Evolutionary conservation across 768 basidiomycete species (phyloP).

Genomic region (Leucosporidium creatinivorum): DNA sequence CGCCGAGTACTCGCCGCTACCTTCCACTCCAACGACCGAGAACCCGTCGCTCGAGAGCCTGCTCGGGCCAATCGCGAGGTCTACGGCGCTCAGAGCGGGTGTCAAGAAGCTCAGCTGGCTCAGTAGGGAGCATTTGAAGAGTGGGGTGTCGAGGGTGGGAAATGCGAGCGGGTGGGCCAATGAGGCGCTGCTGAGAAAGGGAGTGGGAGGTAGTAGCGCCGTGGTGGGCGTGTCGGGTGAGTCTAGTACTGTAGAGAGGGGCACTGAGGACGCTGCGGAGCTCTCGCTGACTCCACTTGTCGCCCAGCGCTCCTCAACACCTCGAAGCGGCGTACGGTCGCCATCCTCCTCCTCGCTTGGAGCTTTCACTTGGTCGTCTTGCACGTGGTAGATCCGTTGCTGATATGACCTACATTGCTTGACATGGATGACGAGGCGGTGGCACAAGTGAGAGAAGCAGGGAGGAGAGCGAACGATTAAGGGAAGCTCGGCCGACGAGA

Average conservation of each 20-base stretch:
- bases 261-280: no score
- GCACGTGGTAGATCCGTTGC: conserved; percentile 14
- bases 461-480: no score
- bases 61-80: neutral
- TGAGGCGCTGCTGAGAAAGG: neutral
- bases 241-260: neutral
- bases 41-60: neutral
- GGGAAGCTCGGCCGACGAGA: no score
- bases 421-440: neutral
- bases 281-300: no score
- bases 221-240: conserved; percentile 13
- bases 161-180: conserved; percentile 1
- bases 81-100: neutral
- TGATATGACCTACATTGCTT: neutral
- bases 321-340: neutral
- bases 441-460: no score
- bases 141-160: neutral
- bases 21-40: neutral
- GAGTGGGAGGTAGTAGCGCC: conserved; percentile 1
- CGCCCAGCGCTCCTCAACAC: conserved; percentile 4
- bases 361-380: conserved; percentile 13
- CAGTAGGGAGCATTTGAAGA: neutral
- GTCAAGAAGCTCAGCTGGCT: neutral
- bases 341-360: conserved; percentile 12
- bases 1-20: conserved; percentile 16